Conservation (phyloP, 225 moss, liverwort and hornwort species). For the Neckera pumila region DNA sequence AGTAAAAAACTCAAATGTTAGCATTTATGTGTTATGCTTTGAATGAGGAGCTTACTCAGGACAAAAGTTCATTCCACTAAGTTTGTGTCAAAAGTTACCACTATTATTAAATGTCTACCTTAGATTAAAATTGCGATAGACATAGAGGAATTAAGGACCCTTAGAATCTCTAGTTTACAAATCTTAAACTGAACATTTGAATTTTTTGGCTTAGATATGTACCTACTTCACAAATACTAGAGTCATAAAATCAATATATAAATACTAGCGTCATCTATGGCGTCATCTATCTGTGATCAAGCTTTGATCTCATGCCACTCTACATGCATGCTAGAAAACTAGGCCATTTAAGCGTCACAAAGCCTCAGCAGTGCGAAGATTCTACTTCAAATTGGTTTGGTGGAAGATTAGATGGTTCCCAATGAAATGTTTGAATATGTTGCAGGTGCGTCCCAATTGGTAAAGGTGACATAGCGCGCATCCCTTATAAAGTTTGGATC, state of each 20-base stretch:
- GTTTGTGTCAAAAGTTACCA: background rate
- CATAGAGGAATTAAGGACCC: background rate
- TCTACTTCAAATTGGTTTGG: background rate
- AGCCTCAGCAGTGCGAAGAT: background rate
- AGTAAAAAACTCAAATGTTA: background rate
- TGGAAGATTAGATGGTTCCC: background rate
- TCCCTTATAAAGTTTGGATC: background rate
- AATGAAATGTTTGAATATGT: background rate
- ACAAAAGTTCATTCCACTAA: background rate
- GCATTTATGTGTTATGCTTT: background rate
- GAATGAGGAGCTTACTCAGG: background rate
- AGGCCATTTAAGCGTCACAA: background rate
- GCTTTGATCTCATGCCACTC: background rate
- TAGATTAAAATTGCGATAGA: too few relatives aligned
- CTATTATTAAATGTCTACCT: background rate
- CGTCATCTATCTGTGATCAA: background rate
- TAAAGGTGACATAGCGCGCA: background rate
- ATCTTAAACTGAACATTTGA: background rate
- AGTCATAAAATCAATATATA: background rate
- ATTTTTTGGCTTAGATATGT: background rate
- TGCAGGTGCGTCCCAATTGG: background rate
- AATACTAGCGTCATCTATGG: too few relatives aligned
- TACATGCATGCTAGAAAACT: background rate
- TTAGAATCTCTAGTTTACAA: background rate
- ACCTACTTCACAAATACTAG: background rate